Conservation (phyloP, 768 basidiomycete species). For the Mycena vitilis region DNA sequence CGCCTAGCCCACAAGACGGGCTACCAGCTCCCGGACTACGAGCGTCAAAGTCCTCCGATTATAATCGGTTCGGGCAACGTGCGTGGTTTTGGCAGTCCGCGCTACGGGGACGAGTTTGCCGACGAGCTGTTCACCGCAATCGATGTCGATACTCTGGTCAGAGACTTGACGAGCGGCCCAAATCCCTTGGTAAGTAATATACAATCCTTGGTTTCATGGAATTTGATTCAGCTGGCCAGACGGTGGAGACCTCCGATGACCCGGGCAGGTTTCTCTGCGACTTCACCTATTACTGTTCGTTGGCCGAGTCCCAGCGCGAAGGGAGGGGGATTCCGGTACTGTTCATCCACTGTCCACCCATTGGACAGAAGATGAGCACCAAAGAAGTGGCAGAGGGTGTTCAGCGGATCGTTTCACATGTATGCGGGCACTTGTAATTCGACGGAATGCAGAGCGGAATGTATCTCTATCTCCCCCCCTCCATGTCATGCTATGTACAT, state of each 20-base stretch:
- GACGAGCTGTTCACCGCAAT: slow-evolving; percentile 31
- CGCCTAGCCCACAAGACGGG: slow-evolving; percentile 36
- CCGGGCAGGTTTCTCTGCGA: slow-evolving; percentile 70
- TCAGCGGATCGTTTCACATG: neutral
- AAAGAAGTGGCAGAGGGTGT: slow-evolving; percentile 15
- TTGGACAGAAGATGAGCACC: slow-evolving; percentile 52
- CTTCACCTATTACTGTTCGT: slow-evolving; percentile 74
- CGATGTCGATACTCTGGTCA: slow-evolving; percentile 30
- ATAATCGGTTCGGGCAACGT: slow-evolving; percentile 23
- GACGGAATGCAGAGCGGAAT: neutral
- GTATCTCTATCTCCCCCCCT: neutral
- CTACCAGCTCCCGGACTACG: slow-evolving; percentile 31
- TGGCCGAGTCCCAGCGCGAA: slow-evolving; percentile 72
- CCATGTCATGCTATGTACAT: too few species aligned
- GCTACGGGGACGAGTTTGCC: slow-evolving; percentile 33
- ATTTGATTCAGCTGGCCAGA: neutral
- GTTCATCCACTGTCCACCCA: slow-evolving; percentile 53
- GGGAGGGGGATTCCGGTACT: slow-evolving; percentile 45
- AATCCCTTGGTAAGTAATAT: slow-evolving; percentile 20
- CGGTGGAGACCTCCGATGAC: slow-evolving; percentile 66
- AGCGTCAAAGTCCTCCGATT: slow-evolving; percentile 24
- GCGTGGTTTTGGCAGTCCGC: slow-evolving; percentile 27
- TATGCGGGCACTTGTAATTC: slow-evolving; percentile 7
- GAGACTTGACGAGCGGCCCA: slow-evolving; percentile 28
- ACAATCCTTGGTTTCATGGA: neutral